Evolutionary conservation across 1,284 basidiomycete genomes (phyloP).

Genomic region (Ustilago nuda): DNA sequence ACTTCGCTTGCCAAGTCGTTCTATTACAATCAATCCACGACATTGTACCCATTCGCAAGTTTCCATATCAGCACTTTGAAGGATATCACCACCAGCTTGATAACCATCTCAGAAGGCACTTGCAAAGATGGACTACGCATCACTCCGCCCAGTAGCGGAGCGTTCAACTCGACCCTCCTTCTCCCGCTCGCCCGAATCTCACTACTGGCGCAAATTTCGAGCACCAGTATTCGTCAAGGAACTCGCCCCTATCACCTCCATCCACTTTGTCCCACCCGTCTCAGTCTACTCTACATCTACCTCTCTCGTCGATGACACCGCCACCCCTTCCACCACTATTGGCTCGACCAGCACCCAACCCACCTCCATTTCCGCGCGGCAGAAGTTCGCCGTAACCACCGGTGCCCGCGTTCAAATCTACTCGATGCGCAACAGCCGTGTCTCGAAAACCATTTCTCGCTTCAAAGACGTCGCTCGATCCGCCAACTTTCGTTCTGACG

Average conservation of each 20-base stretch:
- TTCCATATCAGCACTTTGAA: neutral
- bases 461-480: slow-evolving; percentile 92
- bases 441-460: slow-evolving; percentile 93
- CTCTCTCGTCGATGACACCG: slow-evolving; percentile 25
- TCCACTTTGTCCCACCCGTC: slow-evolving; percentile 62
- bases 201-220: slow-evolving; percentile 66
- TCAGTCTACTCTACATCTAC: slow-evolving; percentile 39
- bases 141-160: slow-evolving; percentile 26
- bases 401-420: slow-evolving; percentile 95
- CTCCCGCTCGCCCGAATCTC: slow-evolving; percentile 54
- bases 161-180: slow-evolving; percentile 33
- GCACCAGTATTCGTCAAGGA: slow-evolving; percentile 67
- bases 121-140: slow-evolving; percentile 40
- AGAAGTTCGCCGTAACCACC: slow-evolving; percentile 90
- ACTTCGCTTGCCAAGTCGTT: too few relatives aligned
- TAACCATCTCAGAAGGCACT: neutral
- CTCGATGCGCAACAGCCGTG: slow-evolving; percentile 91
- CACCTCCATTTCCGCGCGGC: slow-evolving; percentile 39
- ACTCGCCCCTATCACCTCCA: slow-evolving; percentile 66
- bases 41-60: too few relatives aligned
- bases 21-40: too few relatives aligned
- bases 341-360: slow-evolving; percentile 40
- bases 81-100: neutral
- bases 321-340: slow-evolving; percentile 12
- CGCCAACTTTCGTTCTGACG: slow-evolving; percentile 79